phyloP scores from a whole-genome alignment of 2,329 filamentous ascomycete genomes.

The Corynespora cassiicola region DNA sequence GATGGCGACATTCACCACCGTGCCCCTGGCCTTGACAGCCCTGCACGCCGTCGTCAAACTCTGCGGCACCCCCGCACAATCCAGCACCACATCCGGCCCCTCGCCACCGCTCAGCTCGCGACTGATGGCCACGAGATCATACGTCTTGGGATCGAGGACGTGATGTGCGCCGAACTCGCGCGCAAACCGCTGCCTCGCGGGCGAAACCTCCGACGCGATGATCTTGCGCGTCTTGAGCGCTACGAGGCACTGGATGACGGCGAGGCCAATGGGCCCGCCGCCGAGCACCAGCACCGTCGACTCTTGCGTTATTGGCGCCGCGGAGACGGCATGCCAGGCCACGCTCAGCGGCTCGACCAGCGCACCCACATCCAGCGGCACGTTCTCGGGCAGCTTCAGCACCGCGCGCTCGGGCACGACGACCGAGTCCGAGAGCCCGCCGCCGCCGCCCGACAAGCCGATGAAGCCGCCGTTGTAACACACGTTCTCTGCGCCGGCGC shows the following conservation, averaged over 20 bases:
- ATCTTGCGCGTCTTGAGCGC: constrained; percentile 61
- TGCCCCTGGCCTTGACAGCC: constrained; percentile 60
- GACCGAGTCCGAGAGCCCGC: constrained; percentile 63
- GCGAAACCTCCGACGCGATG: constrained; percentile 64
- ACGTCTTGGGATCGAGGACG: constrained; percentile 59
- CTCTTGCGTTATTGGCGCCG: constrained; percentile 54
- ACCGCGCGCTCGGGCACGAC: constrained; percentile 59
- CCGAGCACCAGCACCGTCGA: constrained; percentile 64
- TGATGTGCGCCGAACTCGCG: constrained; percentile 62
- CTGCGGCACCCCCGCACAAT: constrained; percentile 66
- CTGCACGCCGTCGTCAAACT: constrained; percentile 52
- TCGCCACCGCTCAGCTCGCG: constrained; percentile 55
- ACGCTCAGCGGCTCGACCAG: constrained; percentile 69
- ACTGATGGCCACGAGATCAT: constrained; percentile 56
- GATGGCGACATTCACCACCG: constrained; percentile 69
- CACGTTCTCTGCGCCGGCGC: constrained; percentile 60
- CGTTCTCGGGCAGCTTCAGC: constrained; percentile 58
- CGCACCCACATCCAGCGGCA: constrained; percentile 61
- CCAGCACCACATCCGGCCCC: constrained; percentile 66
- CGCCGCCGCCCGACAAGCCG: constrained; percentile 58
- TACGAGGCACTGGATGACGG: constrained; percentile 64
- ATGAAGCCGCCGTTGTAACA: constrained; percentile 65
- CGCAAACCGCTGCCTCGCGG: constrained; percentile 59
- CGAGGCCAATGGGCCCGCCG: constrained; percentile 68
- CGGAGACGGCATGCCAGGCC: constrained; percentile 67